phyloP scores from a whole-genome alignment of 192 early-diverging fungal genomes.

The Anaeromyces robustus region DNA sequence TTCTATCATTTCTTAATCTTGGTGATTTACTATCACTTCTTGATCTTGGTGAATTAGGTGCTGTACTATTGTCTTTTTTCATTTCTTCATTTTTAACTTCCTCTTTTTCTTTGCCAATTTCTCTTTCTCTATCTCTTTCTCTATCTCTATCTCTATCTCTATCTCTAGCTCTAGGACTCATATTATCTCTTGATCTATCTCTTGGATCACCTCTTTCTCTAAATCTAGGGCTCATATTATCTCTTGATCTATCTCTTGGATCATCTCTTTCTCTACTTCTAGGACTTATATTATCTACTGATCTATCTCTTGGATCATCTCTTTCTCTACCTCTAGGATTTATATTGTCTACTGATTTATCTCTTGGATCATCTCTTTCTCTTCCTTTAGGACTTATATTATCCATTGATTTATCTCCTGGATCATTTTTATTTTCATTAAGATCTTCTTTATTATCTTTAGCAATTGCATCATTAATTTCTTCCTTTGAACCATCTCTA shows the following conservation, averaged over 20 bases:
- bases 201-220: neutral
- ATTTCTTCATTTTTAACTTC: neutral
- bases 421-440: too few species aligned
- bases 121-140: neutral
- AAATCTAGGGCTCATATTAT: too few species aligned
- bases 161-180: neutral
- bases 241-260: neutral
- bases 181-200: neutral
- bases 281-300: neutral
- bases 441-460: too few species aligned
- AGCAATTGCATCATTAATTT: too few species aligned
- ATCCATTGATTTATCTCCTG: neutral
- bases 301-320: neutral
- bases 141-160: neutral
- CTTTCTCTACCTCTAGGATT: neutral
- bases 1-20: neutral
- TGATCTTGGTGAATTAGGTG: neutral
- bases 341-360: neutral
- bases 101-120: neutral
- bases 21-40: neutral
- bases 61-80: neutral
- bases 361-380: neutral
- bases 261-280: neutral
- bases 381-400: too few species aligned
- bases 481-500: neutral